Base-by-base conservation (phyloP, 805 yeast genomes). In the Ogataea pini region DNA sequence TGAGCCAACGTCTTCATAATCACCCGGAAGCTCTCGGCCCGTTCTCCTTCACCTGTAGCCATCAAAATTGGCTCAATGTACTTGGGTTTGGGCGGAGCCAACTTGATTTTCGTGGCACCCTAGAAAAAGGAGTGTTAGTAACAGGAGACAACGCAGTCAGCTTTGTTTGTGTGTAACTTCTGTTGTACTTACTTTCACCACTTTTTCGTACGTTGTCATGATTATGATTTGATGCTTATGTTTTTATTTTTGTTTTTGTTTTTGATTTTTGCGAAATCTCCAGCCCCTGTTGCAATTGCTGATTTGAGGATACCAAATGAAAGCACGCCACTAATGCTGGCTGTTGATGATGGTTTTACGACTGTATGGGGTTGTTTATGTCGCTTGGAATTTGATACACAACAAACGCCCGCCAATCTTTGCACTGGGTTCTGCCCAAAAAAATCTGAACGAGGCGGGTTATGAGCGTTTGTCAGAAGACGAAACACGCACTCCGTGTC, bases 81-180 rank as follows among this genome's bases (percentile, higher is more conserved):
- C 67, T 94, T 94, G 32, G 95, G 86, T 69, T 94, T 94, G 6
- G 99, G 99, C n/a, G 98, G 96, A 9, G 98, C 98, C 71, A 89
- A 79, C 58, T 83, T 83, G 28, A 82, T 75, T 65, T 83, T 83
- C 13, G 89, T 83, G 44, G 89, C 89, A 40, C 89, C 85, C 76
- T 76, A 36, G 32, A 28, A 10, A 12, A 12, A 14, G 4, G 10
- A n/a, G 12, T 20, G 34, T 48, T 40, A 40, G 43, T 20, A 40
- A 19, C 17, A 37, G 8, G 8, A 22, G n/a, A n/a, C n/a, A n/a
- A n/a, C n/a, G n/a, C n/a, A n/a, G n/a, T n/a, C n/a, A n/a, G n/a
- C n/a, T n/a, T n/a, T n/a, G n/a, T 22, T 22, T 22, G 25, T 5
- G 8, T 22, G 25, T 22, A 5, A 22, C 5, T 6, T 6, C 25